These are phyloP conservation scores for Plenodomus tracheiphilus DNA, from an alignment of 2,329 filamentous ascomycete genomes.

Conservation along the genomic window DNA sequence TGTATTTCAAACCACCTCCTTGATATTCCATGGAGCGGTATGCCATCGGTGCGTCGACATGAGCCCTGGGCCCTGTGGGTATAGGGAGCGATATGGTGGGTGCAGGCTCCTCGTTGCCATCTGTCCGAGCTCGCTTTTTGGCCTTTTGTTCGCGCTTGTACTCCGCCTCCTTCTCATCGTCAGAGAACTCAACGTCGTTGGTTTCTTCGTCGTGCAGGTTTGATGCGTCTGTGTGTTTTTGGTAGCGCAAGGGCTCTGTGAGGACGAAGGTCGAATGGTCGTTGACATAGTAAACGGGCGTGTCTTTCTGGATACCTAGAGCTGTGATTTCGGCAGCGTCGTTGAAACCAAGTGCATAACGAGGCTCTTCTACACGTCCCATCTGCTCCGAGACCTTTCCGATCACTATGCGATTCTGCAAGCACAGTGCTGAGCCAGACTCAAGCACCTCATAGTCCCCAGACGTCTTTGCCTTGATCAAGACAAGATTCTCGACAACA, in stretches of 20 bases:
- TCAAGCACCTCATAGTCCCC: slow-evolving; percentile 87
- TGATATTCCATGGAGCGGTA: slow-evolving; percentile 34
- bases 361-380: slow-evolving; percentile 80
- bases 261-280: slow-evolving; percentile 82
- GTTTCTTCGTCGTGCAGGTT: slow-evolving; percentile 94
- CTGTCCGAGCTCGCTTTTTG: slow-evolving; percentile 53
- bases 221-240: slow-evolving; percentile 91
- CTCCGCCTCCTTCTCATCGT: slow-evolving; percentile 91
- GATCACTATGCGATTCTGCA: slow-evolving; percentile 72
- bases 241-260: slow-evolving; percentile 74
- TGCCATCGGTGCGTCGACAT: slow-evolving; percentile 20
- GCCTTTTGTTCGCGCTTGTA: slow-evolving; percentile 65
- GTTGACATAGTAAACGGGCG: slow-evolving; percentile 77
- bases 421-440: slow-evolving; percentile 79
- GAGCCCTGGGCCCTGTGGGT: slow-evolving; percentile 24
- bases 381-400: slow-evolving; percentile 85
- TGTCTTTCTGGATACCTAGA: slow-evolving; percentile 68
- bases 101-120: slow-evolving; percentile 26
- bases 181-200: slow-evolving; percentile 92
- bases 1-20: slow-evolving; percentile 47
- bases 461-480: slow-evolving; percentile 77
- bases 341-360: slow-evolving; percentile 81
- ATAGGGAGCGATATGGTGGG: slow-evolving; percentile 16
- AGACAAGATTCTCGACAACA: slow-evolving; percentile 75
- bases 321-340: slow-evolving; percentile 69